These are phyloP conservation scores for Acacia acuminata DNA, from an alignment of 306 rosid genomes.

Conservation along the genomic window DNA sequence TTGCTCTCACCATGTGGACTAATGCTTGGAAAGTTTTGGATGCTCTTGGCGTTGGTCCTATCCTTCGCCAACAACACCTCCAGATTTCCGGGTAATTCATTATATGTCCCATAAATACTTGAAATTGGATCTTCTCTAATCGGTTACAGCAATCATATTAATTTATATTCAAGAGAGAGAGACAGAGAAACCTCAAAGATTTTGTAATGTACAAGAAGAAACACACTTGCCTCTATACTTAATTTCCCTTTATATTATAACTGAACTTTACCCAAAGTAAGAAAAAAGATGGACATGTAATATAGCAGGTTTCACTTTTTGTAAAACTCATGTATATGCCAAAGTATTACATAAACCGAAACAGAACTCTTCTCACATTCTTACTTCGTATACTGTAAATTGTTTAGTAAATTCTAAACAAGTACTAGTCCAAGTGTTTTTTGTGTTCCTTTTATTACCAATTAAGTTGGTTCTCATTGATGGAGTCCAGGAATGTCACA, in stretches of 20 bases:
- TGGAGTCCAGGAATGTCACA: slow-evolving; percentile 47
- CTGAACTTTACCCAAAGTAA: background rate
- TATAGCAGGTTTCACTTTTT: background rate
- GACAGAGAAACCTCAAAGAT: background rate
- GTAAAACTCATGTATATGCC: background rate
- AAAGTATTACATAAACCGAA: no score
- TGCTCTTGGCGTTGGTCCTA: slow-evolving; percentile 56
- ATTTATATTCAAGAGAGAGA: background rate
- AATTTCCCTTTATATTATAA: background rate
- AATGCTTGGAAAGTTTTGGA: slow-evolving; percentile 89
- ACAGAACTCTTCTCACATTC: no score
- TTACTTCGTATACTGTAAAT: no score
- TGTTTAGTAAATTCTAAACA: no score
- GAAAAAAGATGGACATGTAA: background rate
- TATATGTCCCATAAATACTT: background rate
- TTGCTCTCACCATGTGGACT: slow-evolving; percentile 56
- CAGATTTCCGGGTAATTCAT: slow-evolving; percentile 47
- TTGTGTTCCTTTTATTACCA: background rate
- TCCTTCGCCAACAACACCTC: slow-evolving; percentile 54
- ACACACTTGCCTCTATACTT: background rate
- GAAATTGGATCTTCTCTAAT: background rate
- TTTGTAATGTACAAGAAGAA: background rate
- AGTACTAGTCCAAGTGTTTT: background rate
- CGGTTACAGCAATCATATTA: background rate
- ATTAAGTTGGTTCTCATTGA: background rate